Base-by-base conservation (phyloP, 2,329 filamentous ascomycete species). In the Zalaria obscura region DNA sequence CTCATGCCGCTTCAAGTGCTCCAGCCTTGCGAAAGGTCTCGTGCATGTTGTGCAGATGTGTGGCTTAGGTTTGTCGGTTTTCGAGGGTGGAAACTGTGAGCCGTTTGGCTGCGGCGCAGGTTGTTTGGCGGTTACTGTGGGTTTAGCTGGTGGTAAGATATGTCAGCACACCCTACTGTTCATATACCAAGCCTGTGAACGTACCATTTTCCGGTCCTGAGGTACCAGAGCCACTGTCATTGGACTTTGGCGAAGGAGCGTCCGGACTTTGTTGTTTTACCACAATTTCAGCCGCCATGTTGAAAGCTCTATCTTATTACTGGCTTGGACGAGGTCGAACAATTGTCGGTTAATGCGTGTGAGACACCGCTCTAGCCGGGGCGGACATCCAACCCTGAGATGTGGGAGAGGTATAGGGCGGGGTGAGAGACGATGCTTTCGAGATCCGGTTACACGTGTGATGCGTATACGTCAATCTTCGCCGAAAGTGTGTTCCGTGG, bases 1-100 rank as follows among this genome's bases (percentile, higher is more conserved):
- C 66, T 96, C 91, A 63, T 98, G 91, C 46, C 91, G 82, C 68
- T 98, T 98, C 51, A 98, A 68, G 61, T 98, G 91, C 66, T 98
- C 91, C 53, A 98, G 68, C 46, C 91, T 80, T 44, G 91, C 91
- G 61, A 98, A 98, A 28, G 85, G 93, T 50, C 91, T 80, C 55
- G 80, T 76, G 62, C 91, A 98, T 38, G 88, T 96, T 34, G 72
- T 78, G 67, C 91, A 98, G 46, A 93, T 80, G 64, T 98, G 91
- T 49, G 91, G 91, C 49, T 89, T 78, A 43, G 91, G 91, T 68
- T 96, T 98, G 65, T 98, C 91, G 48, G 87, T 94, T 68, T 96
- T 98, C 39, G 89, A 83, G 34, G 84, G 83, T 52, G 84, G 84
- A 50, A 84, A 83, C 37, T 65, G 60, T n/a, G 31, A 10, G 32